Base-by-base conservation (phyloP, 1,139 yeast genomes). In the Hanseniaspora gamundiae region DNA sequence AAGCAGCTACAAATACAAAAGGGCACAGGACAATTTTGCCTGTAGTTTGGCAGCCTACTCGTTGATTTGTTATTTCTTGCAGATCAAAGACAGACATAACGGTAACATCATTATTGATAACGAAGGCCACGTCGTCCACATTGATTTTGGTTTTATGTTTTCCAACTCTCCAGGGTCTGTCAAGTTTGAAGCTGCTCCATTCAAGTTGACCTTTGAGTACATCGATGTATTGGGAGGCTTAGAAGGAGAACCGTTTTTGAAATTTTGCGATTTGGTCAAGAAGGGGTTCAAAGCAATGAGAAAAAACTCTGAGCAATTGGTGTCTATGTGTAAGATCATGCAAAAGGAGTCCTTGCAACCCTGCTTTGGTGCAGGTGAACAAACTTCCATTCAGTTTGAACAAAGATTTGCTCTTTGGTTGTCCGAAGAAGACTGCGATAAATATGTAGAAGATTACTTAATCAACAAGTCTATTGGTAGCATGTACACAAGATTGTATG, bases 131-230 rank as follows among this genome's bases (percentile, higher is more conserved):
- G 81, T 91, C 13, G 80, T 87, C 41, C 98, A 91, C 60, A 91
- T 91, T 53, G 98, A 91, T 64, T 91, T 91, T 66, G 98, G 98
- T 0, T 91, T 87, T 59, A 64, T 91, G 56, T 67, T 91, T 5
- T 85, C 95, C 0, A 91, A 91, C 56, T 81, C 96, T 0, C 98
- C 98, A 0, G 97, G 97, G 2, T 81, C 94, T 46, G 86, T 91
- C 45, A 95, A 96, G 0, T 87, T 91, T 61, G 98, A 91, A 58
- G 94, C 95, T 1, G 95, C 97, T 0, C 96, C 98, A 1, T 91
- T 91, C 69, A 91, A 91, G 58, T 67, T 91, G 16, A 86, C 97
- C 0, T 70, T 71, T 47, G 98, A 91, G 56, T 91, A 91, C 55
- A 76, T 87, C 20, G 96, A 88, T 36, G 61, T 91, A 4, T 62